These are phyloP conservation scores for Trichosanthes truncata DNA, from an alignment of 306 rosid species.

Conservation along the genomic window DNA sequence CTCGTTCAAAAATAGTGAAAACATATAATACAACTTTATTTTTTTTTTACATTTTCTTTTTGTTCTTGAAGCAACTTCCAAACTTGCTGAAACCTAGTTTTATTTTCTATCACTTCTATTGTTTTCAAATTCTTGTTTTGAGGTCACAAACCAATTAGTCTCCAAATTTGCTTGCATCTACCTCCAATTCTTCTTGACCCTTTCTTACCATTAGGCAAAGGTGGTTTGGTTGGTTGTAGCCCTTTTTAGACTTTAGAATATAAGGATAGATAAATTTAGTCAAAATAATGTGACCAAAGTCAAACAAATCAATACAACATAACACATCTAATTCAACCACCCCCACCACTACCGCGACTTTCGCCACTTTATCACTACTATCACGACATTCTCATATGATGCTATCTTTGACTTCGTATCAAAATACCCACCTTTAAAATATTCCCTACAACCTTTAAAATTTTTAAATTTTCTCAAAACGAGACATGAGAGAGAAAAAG, in stretches of 20 bases:
- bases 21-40: background rate
- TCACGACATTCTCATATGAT: background rate
- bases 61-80: background rate
- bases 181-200: background rate
- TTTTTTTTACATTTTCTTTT: background rate
- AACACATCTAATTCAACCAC: background rate
- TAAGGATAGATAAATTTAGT: background rate
- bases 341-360: background rate
- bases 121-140: background rate
- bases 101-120: background rate
- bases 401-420: conserved; percentile 1
- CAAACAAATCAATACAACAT: background rate
- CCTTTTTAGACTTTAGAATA: background rate
- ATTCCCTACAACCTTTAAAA: background rate
- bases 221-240: background rate
- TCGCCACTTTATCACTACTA: conserved; percentile 3
- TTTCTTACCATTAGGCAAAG: background rate
- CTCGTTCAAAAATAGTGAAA: background rate
- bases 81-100: background rate
- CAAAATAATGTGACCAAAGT: background rate
- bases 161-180: background rate
- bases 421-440: background rate
- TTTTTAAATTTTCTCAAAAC: background rate
- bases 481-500: background rate
- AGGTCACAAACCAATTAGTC: background rate